phyloP scores from a whole-genome alignment of 306 rosid species.

The Ziziphus jujuba region DNA sequence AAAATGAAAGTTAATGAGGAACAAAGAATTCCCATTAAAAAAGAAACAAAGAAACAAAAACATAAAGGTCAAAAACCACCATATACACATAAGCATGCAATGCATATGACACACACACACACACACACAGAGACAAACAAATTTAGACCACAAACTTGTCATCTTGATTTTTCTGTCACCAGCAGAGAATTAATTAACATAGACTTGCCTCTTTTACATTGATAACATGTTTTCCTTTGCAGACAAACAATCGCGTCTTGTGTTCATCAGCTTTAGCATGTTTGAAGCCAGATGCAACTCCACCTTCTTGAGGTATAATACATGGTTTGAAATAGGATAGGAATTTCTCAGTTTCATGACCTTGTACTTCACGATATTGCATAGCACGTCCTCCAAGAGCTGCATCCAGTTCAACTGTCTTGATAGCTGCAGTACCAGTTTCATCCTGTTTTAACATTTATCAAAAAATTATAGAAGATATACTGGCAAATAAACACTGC shows the following conservation, averaged over 20 bases:
- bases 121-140: conserved; percentile 1
- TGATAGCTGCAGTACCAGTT: conserved; percentile 94
- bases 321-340: conserved; percentile 92
- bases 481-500: conserved; percentile 13
- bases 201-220: conserved; percentile 93
- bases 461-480: conserved; percentile 19
- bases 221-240: conserved; percentile 94
- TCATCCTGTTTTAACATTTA: conserved; percentile 69
- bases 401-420: conserved; percentile 96
- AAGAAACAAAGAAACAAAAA: neutral
- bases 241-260: conserved; percentile 64
- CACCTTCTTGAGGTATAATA: conserved; percentile 96
- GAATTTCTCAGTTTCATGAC: conserved; percentile 91
- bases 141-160: conserved; percentile 16
- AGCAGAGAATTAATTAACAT: conserved; percentile 22
- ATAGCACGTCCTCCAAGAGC: conserved; percentile 98
- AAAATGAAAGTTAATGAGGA: conserved; percentile 24
- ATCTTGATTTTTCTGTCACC: conserved; percentile 28
- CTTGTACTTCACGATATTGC: conserved; percentile 96
- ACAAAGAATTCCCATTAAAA: neutral
- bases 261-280: conserved; percentile 91
- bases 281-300: conserved; percentile 85
- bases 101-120: neutral
- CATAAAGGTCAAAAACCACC: neutral
- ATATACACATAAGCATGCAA: neutral